These are phyloP conservation scores for Vitis labrusca DNA, from an alignment of 164 flowering plant genomes.

Conservation along the genomic window DNA sequence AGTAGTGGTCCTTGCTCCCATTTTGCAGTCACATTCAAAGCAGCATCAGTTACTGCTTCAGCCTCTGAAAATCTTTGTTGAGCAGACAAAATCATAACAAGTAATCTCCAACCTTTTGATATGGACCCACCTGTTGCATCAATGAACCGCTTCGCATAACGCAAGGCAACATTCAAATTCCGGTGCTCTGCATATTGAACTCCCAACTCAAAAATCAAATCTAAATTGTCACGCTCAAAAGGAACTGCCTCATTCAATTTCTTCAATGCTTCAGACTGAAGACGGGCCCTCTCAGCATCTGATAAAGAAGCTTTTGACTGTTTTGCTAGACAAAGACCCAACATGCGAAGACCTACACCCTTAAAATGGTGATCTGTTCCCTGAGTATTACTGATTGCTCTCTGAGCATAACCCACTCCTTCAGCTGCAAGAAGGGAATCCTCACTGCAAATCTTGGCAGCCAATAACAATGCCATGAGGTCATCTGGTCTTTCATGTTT, in stretches of 20 bases:
- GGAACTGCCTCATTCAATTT: conserved; percentile 64
- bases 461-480: conserved; percentile 59
- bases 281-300: conserved; percentile 73
- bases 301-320: conserved; percentile 78
- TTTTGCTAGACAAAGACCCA: conserved; percentile 84
- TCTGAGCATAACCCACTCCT: conserved; percentile 77
- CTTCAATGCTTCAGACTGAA: conserved; percentile 85
- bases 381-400: conserved; percentile 53
- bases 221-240: conserved; percentile 59
- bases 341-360: conserved; percentile 68
- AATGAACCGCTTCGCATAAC: conserved; percentile 71
- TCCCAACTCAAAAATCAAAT: conserved; percentile 74
- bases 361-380: conserved; percentile 60
- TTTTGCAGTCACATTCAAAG: conserved; percentile 91
- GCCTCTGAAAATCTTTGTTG: conserved; percentile 86
- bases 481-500: conserved; percentile 77
- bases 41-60: conserved; percentile 85
- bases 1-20: conserved; percentile 98
- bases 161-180: conserved; percentile 71
- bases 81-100: conserved; percentile 84
- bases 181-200: conserved; percentile 81
- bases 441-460: conserved; percentile 78
- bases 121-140: conserved; percentile 89
- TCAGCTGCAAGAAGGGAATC: conserved; percentile 75
- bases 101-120: conserved; percentile 89